Percentiles rank a stretch among this genome's conserved stretches.
Evolutionary conservation across 164 flowering plant species (phyloP).

Genomic region (Sextonia rubra): DNA sequence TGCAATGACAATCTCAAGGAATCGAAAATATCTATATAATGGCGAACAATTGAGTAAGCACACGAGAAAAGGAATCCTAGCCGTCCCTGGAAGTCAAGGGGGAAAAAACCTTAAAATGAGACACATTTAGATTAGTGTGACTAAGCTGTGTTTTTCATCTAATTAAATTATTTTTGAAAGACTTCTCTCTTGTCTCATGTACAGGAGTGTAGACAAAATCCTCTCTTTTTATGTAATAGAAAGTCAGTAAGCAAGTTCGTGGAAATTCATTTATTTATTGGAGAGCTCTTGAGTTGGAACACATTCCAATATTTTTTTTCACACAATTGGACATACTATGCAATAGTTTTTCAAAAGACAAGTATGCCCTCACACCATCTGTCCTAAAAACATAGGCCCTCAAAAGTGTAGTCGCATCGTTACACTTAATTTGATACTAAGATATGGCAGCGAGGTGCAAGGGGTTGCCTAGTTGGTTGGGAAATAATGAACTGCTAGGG

Average conservation of each 20-base stretch:
- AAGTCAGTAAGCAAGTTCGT: not conserved
- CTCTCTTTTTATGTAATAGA: not conserved
- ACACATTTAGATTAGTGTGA: not conserved
- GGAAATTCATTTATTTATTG: not conserved
- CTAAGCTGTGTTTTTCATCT: not conserved
- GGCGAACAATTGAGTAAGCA: no score
- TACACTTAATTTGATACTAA: no score
- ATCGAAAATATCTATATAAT: no score
- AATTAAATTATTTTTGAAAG: not conserved
- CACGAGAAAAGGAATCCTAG: not conserved
- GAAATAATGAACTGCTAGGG: no score
- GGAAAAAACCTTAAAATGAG: not conserved
- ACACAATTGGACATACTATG: not conserved
- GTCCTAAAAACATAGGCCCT: no score
- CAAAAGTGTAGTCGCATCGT: no score
- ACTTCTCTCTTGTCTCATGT: not conserved
- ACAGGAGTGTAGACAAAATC: not conserved
- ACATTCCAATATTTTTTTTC: not conserved
- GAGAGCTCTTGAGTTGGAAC: not conserved
- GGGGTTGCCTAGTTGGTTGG: no score
- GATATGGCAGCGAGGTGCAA: no score
- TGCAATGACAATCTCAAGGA: no score
- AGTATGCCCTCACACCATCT: not conserved
- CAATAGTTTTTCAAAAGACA: not conserved
- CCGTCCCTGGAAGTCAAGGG: not conserved